Evolutionary conservation across 2,329 filamentous ascomycete species (phyloP).

Genomic region (Pseudogymnoascus sp.): DNA sequence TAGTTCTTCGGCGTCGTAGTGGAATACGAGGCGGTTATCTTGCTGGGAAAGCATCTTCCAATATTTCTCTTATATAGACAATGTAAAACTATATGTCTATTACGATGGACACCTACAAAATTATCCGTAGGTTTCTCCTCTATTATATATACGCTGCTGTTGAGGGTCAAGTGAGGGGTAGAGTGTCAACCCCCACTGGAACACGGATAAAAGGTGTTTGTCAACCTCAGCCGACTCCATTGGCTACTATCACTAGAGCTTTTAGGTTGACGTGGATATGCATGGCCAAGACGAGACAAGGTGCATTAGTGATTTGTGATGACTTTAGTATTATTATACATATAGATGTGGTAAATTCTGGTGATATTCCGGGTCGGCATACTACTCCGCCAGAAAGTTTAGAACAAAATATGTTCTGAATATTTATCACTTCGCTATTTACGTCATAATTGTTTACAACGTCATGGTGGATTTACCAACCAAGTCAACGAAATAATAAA

Average conservation of each 20-base stretch:
- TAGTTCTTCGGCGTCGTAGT: constrained; percentile 38
- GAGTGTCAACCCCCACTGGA: constrained; percentile 18
- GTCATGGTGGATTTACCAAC: neutral
- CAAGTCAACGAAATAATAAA: neutral
- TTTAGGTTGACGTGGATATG: neutral
- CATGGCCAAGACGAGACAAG: neutral
- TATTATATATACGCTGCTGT: neutral
- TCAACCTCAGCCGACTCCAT: neutral
- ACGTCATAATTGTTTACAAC: neutral
- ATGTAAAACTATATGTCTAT: neutral
- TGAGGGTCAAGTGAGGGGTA: constrained; percentile 22
- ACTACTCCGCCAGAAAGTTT: neutral
- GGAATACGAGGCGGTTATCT: constrained; percentile 23
- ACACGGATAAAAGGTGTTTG: constrained; percentile 1
- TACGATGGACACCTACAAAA: neutral
- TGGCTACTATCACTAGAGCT: constrained; percentile 1
- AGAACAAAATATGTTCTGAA: neutral
- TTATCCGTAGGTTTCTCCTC: neutral
- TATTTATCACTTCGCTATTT: constrained; percentile 1
- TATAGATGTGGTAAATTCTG: neutral
- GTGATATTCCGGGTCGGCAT: neutral
- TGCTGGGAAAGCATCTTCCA: constrained; percentile 22
- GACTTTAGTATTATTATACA: neutral
- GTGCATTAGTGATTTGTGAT: neutral
- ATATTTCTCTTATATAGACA: neutral